Evolutionary conservation across 345 rosid genomes (phyloP), one percentile per base, ranked within the genome.

Genomic region (Citrus trifoliata): DNA sequence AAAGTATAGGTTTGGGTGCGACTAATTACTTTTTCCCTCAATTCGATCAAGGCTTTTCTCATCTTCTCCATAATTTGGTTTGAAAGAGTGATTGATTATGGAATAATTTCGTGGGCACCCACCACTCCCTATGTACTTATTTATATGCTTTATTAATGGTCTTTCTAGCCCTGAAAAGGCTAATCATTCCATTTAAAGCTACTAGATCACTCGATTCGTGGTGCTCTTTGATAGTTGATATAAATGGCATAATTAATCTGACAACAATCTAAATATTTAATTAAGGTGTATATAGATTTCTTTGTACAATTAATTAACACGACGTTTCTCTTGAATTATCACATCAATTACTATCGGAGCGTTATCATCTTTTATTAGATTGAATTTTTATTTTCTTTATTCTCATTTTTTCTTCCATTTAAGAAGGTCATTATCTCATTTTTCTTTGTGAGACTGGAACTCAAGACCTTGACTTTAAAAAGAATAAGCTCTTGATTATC

Each of bases 381-480:
- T 42, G 13, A 10, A 42, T 42, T 42, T 42, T 42, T 42, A 40
- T 40, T 2, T 40, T 2, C 13, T 10, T 40, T 40, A 42, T 42
- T 42, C 1, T 42, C 0, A 3, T 46, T 10, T 13, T 46, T 46
- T 0, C 18, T 13, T 46, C 0, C 9, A 42, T 42, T 12, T 42
- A 42, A 13, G 18, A 46, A 46, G 5, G 14, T 3, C 51, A 46
- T 46, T 46, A 46, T 42, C 4, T 10, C 14, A 10, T 3, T 40
- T 10, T 42, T 10, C 1, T 10, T 3, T 46, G 1, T 3, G 1
- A 3, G 1, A 0, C 0, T 46, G 1, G 18, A 46, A 12, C 4
- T 13, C 14, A 13, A 10, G 5, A 12, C 51, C 5, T 46, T 46
- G 1, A 46, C 1, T 16, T 0, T 0, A 42, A 42, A 0, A 12